Evolutionary conservation across 2,329 filamentous ascomycete genomes (phyloP).

Genomic region (Tolypocladium endophyticum): DNA sequence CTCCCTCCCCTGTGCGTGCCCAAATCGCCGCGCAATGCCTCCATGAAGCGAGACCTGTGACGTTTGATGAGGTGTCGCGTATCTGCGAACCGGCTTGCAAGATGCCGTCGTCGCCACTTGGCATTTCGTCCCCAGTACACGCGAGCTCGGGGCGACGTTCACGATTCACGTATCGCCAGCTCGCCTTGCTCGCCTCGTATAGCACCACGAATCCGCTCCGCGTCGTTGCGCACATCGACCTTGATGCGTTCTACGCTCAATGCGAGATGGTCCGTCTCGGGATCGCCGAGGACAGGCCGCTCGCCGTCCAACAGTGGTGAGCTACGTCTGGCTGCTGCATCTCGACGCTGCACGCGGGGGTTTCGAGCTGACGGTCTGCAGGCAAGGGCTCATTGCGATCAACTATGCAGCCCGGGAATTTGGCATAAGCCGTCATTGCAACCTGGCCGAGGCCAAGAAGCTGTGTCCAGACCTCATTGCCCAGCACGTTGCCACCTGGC

Average conservation of each 20-base stretch:
- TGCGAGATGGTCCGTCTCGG: constrained; percentile 86
- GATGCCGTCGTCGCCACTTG: constrained; percentile 1
- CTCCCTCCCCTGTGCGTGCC: neutral
- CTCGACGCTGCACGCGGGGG: neutral
- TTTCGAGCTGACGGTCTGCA: constrained; percentile 15
- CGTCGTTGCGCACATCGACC: constrained; percentile 82
- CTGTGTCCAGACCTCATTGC: constrained; percentile 73
- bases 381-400: constrained; percentile 88
- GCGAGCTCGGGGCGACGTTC: constrained; percentile 36
- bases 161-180: constrained; percentile 74
- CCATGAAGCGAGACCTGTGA: neutral
- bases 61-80: neutral
- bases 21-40: neutral
- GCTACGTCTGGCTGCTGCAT: constrained; percentile 6
- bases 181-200: constrained; percentile 63
- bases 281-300: constrained; percentile 61
- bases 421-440: constrained; percentile 71
- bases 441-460: constrained; percentile 71
- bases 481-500: constrained; percentile 93
- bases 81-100: neutral
- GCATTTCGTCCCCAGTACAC: constrained; percentile 16
- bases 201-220: constrained; percentile 67
- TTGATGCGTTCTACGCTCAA: constrained; percentile 96
- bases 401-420: constrained; percentile 85
- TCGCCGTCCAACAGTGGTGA: constrained; percentile 90